Percentiles rank a stretch among this genome's conserved stretches.
Evolutionary conservation across 2,329 filamentous ascomycete species (phyloP).

Genomic region (Colletotrichum orbiculare): DNA sequence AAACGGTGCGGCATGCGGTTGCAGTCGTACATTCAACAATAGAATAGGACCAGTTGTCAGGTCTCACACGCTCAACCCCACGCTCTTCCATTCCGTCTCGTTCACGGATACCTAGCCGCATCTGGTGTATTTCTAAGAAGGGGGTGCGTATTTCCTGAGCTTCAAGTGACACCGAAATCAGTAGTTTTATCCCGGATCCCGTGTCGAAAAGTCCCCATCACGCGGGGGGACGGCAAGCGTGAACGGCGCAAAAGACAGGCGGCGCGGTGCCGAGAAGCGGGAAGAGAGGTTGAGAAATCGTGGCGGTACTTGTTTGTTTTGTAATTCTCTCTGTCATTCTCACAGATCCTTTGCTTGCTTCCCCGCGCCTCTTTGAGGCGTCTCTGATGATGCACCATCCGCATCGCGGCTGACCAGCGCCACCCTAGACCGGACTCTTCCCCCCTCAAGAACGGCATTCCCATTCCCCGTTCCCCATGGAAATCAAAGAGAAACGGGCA

Average conservation of each 20-base stretch:
- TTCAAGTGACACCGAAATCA: not conserved
- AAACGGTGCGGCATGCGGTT: not conserved
- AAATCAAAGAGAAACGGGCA: conserved; percentile 11
- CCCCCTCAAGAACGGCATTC: too few relatives aligned
- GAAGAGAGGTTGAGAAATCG: not conserved
- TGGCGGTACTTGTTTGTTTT: not conserved
- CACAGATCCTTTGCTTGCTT: not conserved
- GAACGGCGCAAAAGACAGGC: not conserved
- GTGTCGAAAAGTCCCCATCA: conserved; percentile 2
- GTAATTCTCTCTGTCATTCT: not conserved
- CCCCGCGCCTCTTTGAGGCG: conserved; percentile 9
- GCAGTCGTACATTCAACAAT: not conserved
- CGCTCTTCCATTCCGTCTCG: conserved; percentile 4
- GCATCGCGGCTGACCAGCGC: conserved; percentile 28
- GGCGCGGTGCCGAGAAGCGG: not conserved
- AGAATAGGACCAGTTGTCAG: not conserved
- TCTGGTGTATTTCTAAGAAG: not conserved
- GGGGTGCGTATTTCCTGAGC: not conserved
- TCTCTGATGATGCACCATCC: not conserved
- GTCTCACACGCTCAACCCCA: not conserved
- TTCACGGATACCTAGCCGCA: not conserved
- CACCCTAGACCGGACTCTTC: not conserved
- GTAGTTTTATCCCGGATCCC: not conserved
- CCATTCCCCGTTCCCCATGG: not conserved
- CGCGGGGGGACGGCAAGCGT: not conserved